Base-by-base conservation (phyloP, 148 eudicot genomes). In the Rhododendron griersonianum region DNA sequence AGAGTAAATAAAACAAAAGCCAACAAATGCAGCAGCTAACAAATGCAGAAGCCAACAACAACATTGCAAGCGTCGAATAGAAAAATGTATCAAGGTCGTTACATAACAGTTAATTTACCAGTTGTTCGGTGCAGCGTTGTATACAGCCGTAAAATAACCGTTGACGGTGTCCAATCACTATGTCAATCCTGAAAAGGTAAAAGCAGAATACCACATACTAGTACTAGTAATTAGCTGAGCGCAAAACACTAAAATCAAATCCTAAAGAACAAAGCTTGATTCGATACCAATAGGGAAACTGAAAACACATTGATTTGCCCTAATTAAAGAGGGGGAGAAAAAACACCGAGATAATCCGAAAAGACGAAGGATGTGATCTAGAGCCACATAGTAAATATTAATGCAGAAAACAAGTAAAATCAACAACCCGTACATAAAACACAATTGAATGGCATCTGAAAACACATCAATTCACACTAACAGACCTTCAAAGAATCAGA, bases 191-290 rank as follows among this genome's bases (percentile, higher is more conserved):
- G 55, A 73, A 50, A 73, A 78, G 10, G 47, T 16, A 15, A 48
- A 25, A 50, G 80, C 14, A 15, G 41, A 84, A 76, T n/a, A 83
- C 11, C 71, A 35, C 10, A 63, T 33, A 41, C 44, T 41, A 41
- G 44, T 41, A 5, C 7, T 41, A 63, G 78, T 77, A 37, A 76
- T 44, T 83, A 73, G 25, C 28, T 35, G 59, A 33, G 77, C 16
- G 11, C 78, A 45, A 39, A 86, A 69, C 44, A 69, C 83, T 61
- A 81, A 48, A 86, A 81, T 50, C 50, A 51, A 86, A 85, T 57
- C 28, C 77, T 14, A 67, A 44, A 30, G n/a, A 50, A 18, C 6
- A 16, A 80, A 45, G 44, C 21, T 23, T 44, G 69, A 59, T 53
- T 30, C 59, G 39, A 86, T n/a, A 69, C 48, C 78, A 57, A 18